These are phyloP conservation scores for Diaporthe vaccinii DNA, from an alignment of 2,329 filamentous ascomycete genomes.

Conservation along the genomic window DNA sequence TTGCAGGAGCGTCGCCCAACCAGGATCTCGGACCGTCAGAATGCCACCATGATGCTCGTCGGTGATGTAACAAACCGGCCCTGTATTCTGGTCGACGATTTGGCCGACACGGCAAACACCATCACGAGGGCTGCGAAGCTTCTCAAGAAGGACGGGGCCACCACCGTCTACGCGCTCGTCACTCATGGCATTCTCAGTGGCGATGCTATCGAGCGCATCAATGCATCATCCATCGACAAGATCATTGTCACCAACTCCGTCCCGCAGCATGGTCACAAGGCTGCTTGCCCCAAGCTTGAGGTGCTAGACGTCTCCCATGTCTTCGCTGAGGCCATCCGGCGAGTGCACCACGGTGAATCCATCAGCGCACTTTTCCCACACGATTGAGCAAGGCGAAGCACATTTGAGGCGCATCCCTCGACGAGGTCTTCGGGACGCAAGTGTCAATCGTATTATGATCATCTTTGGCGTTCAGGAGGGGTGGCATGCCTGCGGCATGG, in stretches of 20 bases:
- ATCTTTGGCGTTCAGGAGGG: conserved; percentile 37
- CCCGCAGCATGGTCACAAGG: conserved; percentile 85
- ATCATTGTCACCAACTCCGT: conserved; percentile 97
- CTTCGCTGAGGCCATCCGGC: conserved; percentile 94
- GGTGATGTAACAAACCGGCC: conserved; percentile 82
- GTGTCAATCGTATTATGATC: conserved; percentile 30
- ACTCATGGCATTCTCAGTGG: conserved; percentile 97
- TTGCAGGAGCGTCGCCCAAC: conserved; percentile 87
- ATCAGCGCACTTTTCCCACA: conserved; percentile 96
- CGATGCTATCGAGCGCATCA: conserved; percentile 94
- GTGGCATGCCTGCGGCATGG: conserved; percentile 27
- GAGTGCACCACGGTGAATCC: conserved; percentile 97
- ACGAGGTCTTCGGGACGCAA: conserved; percentile 2
- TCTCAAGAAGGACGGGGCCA: conserved; percentile 96
- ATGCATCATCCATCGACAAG: conserved; percentile 92
- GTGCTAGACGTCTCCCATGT: conserved; percentile 91
- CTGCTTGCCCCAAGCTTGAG: conserved; percentile 87
- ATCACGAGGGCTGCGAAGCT: conserved; percentile 96
- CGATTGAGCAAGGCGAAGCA: conserved; percentile 62
- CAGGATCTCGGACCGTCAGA: conserved; percentile 88
- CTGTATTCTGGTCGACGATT: conserved; percentile 92
- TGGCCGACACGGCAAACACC: conserved; percentile 96
- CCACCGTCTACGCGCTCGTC: conserved; percentile 88
- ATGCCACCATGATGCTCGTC: conserved; percentile 96
- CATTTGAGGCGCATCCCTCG: neutral